Base-by-base conservation (phyloP, 495 filamentous ascomycete genomes). In the Aspergillus indologenus region DNA sequence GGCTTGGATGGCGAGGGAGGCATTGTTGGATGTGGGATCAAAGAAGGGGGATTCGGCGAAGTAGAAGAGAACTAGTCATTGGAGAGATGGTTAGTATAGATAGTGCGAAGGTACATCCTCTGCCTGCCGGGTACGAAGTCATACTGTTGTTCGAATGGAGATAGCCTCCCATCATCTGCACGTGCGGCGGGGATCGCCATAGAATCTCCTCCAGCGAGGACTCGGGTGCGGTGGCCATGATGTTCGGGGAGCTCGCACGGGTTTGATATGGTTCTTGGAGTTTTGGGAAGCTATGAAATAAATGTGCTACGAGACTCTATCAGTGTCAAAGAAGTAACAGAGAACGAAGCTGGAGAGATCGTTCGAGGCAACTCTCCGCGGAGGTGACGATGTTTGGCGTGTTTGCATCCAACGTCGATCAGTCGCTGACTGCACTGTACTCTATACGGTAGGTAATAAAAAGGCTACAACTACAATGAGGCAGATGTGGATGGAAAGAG, bases 11-110 rank as follows among this genome's bases (percentile, higher is more conserved):
- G 83, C 82, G 45, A 96, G 70, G 5, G 87, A 82, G 58, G 85
- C 85, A 71, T 98, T 98, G 74, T 96, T 97, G 34, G 90, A 92
- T 9, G 86, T 91, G 22, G 75, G 78, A 66, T 98, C 94, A 71
- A 90, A 98, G 79, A 96, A 98, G 0, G 91, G 90, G 2, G 91
- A 96, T 61, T 88, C 75, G 50, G 85, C 83, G 69, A 98, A 97
- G 72, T 98, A 98, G 73, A 87, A 91, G 50, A 95, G 87, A 26
- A 97, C 86, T 79, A 47, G 15, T 44, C n/a, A 49, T 31, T 12
- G 8, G 31, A 45, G 56, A 50, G 19, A 18, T 1, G 14, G 18
- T 18, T 40, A 45, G 22, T 18, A 42, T 24, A 4, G 17, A 45
- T 1, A 51, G 29, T 5, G 54, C 26, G 9, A 9, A 9, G 4